Evolutionary conservation across 192 early-diverging fungal species (phyloP), one percentile per base, ranked within the genome.

Genomic region (Pilaira anomala): DNA sequence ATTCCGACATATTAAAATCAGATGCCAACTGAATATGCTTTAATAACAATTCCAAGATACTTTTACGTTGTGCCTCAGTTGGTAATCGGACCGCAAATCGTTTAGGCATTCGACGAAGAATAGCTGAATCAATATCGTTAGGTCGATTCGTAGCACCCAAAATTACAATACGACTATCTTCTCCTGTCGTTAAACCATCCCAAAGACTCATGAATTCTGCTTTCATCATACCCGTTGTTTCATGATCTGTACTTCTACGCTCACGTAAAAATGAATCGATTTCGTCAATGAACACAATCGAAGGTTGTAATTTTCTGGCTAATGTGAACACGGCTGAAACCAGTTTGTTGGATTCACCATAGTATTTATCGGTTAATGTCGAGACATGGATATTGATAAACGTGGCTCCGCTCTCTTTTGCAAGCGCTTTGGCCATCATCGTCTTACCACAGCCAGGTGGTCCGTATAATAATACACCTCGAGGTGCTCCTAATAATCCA

Each of bases 161-260:
- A 63, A 96, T 89, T 65, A 92, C 77, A 58, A 89, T 85, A 21
- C 79, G 76, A 19, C 61, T 78, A 57, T 83, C 81, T 53, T 89
- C 82, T 22, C 84, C 87, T 1, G 88, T 85, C 2, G 89, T 87
- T 62, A 99, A 77, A 4, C 97, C 97, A 74, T 99, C 97, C 97
- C 97, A 99, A 66, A 98, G 84, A 52, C 87, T 88, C 94, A 99
- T 98, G 72, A 98, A 99, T 79, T 98, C 97, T 19, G 97, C 96
- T 80, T 99, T 99, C 96, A 99, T 99, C 84, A 97, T 97, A 40
- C 85, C 81, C 44, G 93, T 98, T 40, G 93, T 93, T 76, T 99
- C 97, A 66, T 99, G 95, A 74, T 99, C 97, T 42, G 81, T 87
- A 48, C 83, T 90, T 67, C 81, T 71, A 42, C 95, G 84, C 48